Conservation (phyloP, 768 basidiomycete species). For the Lanmaoa rubissima region DNA sequence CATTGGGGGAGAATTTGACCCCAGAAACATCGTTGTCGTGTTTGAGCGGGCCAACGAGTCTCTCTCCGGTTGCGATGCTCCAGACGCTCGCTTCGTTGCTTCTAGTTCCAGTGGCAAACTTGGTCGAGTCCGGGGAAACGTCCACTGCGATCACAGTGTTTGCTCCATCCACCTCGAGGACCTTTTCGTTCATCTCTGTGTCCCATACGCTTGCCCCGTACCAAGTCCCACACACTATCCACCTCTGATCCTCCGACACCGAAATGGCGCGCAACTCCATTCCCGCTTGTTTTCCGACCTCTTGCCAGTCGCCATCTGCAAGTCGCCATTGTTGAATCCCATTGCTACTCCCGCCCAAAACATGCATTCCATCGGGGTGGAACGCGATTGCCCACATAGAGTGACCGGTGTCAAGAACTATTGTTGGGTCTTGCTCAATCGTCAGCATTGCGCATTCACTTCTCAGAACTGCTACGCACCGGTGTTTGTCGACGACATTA, state of each 20-base stretch:
- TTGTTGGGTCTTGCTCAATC: neutral
- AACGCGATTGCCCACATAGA: neutral
- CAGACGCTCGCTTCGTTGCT: neutral
- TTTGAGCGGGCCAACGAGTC: neutral
- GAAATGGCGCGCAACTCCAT: neutral
- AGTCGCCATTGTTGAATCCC: neutral
- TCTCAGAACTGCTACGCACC: neutral
- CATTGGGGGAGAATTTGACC: neutral
- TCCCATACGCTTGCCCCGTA: neutral
- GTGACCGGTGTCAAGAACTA: neutral
- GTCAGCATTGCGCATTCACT: neutral
- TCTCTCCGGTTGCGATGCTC: neutral
- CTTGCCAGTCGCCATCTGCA: neutral
- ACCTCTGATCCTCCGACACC: neutral
- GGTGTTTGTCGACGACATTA: neutral
- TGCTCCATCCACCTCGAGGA: neutral
- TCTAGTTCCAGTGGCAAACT: neutral
- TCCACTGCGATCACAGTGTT: neutral
- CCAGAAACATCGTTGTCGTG: neutral
- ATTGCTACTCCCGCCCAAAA: neutral
- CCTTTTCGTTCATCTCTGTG: neutral
- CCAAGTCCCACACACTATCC: neutral
- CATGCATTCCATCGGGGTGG: neutral
- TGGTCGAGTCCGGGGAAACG: neutral
- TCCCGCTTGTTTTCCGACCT: neutral